phyloP scores from a whole-genome alignment of 768 basidiomycete species.

The Kwoniella bestiolae region DNA sequence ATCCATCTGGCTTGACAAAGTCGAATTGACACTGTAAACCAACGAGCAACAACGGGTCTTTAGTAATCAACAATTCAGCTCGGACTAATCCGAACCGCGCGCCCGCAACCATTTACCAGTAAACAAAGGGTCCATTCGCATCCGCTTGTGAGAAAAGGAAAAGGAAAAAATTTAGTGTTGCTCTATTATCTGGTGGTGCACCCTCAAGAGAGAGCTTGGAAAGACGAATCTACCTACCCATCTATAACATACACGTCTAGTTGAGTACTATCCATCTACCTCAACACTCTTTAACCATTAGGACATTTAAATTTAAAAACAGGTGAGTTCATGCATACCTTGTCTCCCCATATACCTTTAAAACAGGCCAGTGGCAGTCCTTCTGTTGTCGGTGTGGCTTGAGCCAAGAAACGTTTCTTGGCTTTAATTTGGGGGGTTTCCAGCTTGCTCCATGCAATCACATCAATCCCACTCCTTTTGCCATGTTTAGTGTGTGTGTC shows the following conservation, averaged over 20 bases:
- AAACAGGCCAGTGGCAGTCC: background rate
- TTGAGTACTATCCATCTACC: too few species aligned
- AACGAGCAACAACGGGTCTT: too few species aligned
- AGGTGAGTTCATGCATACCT: too few species aligned
- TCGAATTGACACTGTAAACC: background rate
- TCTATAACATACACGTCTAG: too few species aligned
- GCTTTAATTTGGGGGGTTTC: background rate
- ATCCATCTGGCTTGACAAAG: background rate
- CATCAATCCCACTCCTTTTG: background rate
- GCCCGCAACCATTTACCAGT: too few species aligned
- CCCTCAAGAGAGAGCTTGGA: too few species aligned
- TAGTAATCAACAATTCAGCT: background rate
- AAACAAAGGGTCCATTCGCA: background rate
- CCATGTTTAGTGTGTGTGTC: background rate
- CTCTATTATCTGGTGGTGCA: background rate
- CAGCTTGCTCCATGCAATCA: background rate
- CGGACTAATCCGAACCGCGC: background rate
- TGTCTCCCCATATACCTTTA: too few species aligned
- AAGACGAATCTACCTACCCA: too few species aligned
- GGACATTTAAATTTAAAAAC: too few species aligned
- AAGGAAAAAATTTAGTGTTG: background rate
- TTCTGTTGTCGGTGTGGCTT: constrained; percentile 9
- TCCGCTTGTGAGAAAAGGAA: background rate
- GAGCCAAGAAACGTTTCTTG: constrained; percentile 10
- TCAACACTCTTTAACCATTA: too few species aligned